A percentile compares a stretch with the other conserved stretches of the same genome.
phyloP scores from a whole-genome alignment of 306 rosid species.

The Cucumis melo region DNA sequence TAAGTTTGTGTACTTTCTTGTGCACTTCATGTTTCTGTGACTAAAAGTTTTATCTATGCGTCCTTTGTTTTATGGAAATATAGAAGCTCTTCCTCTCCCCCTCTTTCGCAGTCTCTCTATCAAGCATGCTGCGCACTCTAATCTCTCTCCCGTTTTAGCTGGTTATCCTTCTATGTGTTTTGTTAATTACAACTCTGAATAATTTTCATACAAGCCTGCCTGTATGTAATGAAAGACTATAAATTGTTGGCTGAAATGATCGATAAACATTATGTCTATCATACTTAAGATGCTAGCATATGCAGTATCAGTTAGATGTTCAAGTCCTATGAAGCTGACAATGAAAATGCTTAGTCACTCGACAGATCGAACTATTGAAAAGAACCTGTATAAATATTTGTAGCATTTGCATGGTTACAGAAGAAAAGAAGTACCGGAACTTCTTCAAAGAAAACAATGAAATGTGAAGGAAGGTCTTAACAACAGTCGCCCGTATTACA shows the following conservation, averaged over 20 bases:
- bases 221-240: not conserved
- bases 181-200: not conserved
- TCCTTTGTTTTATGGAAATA: not conserved
- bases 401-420: not conserved
- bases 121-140: not conserved
- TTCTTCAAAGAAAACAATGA: not conserved
- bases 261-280: not conserved
- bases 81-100: not conserved
- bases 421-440: not conserved
- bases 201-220: not conserved
- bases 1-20: constrained; percentile 22
- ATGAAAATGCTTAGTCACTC: not conserved
- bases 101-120: not conserved
- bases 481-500: not conserved
- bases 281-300: not conserved
- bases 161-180: not conserved
- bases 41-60: not conserved
- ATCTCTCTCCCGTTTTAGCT: not conserved
- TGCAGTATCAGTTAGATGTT: not conserved
- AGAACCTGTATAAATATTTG: not conserved
- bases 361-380: not conserved
- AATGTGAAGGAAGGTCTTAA: not conserved
- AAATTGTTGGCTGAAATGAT: not conserved
- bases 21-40: constrained; percentile 3
- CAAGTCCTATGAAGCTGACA: not conserved